These are phyloP conservation scores for Monosporascus ibericus DNA, from an alignment of 2,329 filamentous ascomycete genomes.

Conservation along the genomic window DNA sequence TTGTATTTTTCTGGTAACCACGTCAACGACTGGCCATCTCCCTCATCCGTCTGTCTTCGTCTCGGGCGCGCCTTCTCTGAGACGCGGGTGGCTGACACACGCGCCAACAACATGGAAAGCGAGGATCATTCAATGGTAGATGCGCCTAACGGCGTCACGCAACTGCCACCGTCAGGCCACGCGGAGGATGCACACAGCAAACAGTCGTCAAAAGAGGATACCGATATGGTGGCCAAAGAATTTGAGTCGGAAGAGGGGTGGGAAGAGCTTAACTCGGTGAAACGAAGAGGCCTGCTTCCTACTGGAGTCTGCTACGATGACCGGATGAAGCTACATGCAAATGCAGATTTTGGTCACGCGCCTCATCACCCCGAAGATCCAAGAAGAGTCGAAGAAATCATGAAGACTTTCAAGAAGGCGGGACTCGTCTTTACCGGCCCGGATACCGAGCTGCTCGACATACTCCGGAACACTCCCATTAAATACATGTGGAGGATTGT, in stretches of 20 bases:
- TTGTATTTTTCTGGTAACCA: background rate
- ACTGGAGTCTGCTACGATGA: conserved; percentile 87
- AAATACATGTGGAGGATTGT: conserved; percentile 70
- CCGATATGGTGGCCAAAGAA: conserved; percentile 27
- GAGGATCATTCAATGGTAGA: conserved; percentile 40
- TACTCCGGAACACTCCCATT: conserved; percentile 48
- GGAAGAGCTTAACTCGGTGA: conserved; percentile 32
- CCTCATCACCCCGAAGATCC: conserved; percentile 94
- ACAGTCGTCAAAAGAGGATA: conserved; percentile 26
- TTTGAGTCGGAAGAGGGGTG: conserved; percentile 26
- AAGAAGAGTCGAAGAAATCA: conserved; percentile 85
- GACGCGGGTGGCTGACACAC: background rate
- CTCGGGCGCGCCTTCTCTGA: conserved; percentile 11
- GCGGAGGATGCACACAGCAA: conserved; percentile 10
- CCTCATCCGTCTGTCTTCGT: background rate
- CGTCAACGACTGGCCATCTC: background rate
- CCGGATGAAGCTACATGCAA: conserved; percentile 92
- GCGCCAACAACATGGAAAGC: conserved; percentile 28
- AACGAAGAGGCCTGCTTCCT: conserved; percentile 47
- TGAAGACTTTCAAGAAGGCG: conserved; percentile 76
- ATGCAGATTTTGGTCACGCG: conserved; percentile 65
- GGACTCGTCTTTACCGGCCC: conserved; percentile 66
- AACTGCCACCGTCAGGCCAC: conserved; percentile 25
- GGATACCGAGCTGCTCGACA: conserved; percentile 45
- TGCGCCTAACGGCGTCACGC: conserved; percentile 31